A percentile compares a stretch with the other conserved stretches of the same genome.
Evolutionary conservation across 2,329 filamentous ascomycete genomes (phyloP).

Genomic region (Exophiala lecanii-corni): DNA sequence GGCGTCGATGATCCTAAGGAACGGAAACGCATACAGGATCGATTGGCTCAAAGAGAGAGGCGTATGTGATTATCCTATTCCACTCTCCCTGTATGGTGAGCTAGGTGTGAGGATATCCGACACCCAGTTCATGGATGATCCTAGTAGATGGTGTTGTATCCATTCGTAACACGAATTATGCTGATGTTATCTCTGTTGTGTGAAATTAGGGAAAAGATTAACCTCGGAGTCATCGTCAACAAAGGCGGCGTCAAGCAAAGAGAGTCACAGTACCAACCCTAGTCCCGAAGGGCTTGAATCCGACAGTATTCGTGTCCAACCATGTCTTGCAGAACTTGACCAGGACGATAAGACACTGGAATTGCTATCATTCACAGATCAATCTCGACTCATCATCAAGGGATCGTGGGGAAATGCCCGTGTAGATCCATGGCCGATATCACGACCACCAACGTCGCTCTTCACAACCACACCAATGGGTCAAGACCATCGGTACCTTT

Average conservation of each 20-base stretch:
- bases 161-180: too few relatives aligned
- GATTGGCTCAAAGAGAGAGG: slow-evolving; percentile 36
- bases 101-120: too few relatives aligned
- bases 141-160: too few relatives aligned
- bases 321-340: too few relatives aligned
- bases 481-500: background rate
- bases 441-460: background rate
- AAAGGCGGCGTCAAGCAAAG: background rate
- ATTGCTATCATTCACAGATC: background rate
- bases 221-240: background rate
- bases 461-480: background rate
- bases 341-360: too few relatives aligned
- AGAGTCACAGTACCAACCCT: background rate
- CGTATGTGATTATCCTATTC: too few relatives aligned
- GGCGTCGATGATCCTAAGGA: slow-evolving; percentile 34
- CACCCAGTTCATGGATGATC: too few relatives aligned
- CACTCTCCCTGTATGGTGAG: too few relatives aligned
- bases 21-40: slow-evolving; percentile 39
- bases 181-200: too few relatives aligned
- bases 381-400: background rate
- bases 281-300: too few relatives aligned
- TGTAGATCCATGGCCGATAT: background rate
- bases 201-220: too few relatives aligned
- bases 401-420: background rate
- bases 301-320: too few relatives aligned